These are phyloP conservation scores for Veloboletus limbatus DNA, from an alignment of 1,284 basidiomycete species.

Conservation along the genomic window DNA sequence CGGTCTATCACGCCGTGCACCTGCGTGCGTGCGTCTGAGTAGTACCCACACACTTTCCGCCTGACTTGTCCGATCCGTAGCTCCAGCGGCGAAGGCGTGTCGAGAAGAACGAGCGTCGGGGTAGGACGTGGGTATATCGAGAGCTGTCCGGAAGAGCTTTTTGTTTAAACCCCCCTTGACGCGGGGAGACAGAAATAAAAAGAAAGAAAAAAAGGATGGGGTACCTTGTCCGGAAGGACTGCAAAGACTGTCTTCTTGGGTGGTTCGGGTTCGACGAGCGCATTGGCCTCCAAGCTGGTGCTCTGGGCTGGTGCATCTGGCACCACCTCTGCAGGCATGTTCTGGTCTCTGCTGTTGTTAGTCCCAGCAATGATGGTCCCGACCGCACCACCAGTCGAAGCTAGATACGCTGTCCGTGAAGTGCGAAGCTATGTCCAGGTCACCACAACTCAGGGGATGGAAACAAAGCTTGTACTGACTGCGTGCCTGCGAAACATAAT, in stretches of 20 bases:
- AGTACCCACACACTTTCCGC: constrained; percentile 51
- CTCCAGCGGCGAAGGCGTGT: constrained; percentile 71
- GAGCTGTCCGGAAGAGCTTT: constrained; percentile 46
- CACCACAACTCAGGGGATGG: background rate
- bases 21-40: constrained; percentile 54
- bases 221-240: constrained; percentile 28
- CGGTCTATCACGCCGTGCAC: constrained; percentile 69
- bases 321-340: constrained; percentile 1
- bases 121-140: constrained; percentile 72
- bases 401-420: constrained; percentile 23
- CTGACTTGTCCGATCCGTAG: constrained; percentile 67
- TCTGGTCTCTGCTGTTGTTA: constrained; percentile 3
- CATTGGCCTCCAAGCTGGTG: background rate
- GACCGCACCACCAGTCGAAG: constrained; percentile 13
- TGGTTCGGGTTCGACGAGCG: constrained; percentile 11
- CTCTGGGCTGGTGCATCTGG: constrained; percentile 2
- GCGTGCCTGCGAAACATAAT: constrained; percentile 29
- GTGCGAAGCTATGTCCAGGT: constrained; percentile 21
- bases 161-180: too few relatives aligned
- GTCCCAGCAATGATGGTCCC: constrained; percentile 18
- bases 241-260: constrained; percentile 12
- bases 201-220: background rate
- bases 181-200: too few relatives aligned
- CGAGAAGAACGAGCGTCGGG: constrained; percentile 63
- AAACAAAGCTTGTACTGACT: constrained; percentile 15